Evolutionary conservation across 495 filamentous ascomycete species (phyloP).

Genomic region (Chaetomidium leptoderma): DNA sequence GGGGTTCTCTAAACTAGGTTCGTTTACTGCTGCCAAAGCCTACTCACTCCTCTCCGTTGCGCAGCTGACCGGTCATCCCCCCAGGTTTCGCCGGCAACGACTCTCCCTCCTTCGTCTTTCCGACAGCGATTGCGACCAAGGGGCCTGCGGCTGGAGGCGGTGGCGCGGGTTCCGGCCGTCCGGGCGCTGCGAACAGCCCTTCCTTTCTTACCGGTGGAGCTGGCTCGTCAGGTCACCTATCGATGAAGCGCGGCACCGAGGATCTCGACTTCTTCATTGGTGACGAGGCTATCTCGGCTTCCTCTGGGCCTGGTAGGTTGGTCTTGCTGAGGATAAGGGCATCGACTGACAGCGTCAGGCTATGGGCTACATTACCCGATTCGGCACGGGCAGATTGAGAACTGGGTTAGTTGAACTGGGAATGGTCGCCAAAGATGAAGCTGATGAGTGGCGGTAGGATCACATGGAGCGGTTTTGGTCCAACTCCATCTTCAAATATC

Average conservation of each 20-base stretch:
- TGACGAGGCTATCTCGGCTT: constrained; percentile 84
- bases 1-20: constrained; percentile 97
- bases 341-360: constrained; percentile 45
- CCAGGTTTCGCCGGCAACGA: constrained; percentile 98
- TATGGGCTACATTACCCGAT: constrained; percentile 97
- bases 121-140: constrained; percentile 96
- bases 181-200: constrained; percentile 87
- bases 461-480: constrained; percentile 99
- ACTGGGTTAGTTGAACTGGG: constrained; percentile 64
- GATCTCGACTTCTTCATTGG: constrained; percentile 99
- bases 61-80: constrained; percentile 7
- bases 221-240: constrained; percentile 74
- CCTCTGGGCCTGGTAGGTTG: constrained; percentile 69
- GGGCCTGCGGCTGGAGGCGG: constrained; percentile 60
- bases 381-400: constrained; percentile 94
- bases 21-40: constrained; percentile 22
- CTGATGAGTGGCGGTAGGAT: constrained; percentile 54
- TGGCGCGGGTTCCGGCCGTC: constrained; percentile 79
- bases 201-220: constrained; percentile 90
- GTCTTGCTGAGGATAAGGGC: neutral
- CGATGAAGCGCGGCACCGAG: constrained; percentile 90
- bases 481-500: constrained; percentile 99
- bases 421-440: neutral
- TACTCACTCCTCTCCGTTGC: neutral
- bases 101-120: constrained; percentile 97